Evolutionary conservation across 768 basidiomycete genomes (phyloP).

Genomic region (Mycena maculata): DNA sequence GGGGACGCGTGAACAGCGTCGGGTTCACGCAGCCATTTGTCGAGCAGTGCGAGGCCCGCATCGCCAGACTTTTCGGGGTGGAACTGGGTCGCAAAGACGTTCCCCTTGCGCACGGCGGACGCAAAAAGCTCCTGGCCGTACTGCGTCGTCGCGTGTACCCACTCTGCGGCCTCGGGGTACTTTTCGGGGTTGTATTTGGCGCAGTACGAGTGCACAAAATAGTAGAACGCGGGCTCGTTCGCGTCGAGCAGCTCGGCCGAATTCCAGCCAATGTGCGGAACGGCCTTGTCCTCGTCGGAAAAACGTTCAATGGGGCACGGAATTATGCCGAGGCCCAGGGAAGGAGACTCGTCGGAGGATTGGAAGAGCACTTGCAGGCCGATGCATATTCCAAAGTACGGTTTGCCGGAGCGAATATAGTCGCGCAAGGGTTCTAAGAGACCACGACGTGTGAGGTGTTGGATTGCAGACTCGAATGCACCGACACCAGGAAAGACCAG

Average conservation of each 20-base stretch:
- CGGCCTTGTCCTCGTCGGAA: constrained; percentile 77
- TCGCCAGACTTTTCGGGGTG: constrained; percentile 97
- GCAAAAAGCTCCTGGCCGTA: constrained; percentile 96
- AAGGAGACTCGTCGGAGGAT: constrained; percentile 83
- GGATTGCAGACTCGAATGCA: constrained; percentile 89
- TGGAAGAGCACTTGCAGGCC: constrained; percentile 97
- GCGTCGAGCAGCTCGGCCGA: constrained; percentile 68
- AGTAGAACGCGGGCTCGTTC: constrained; percentile 77
- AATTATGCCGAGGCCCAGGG: constrained; percentile 84
- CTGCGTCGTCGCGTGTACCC: constrained; percentile 89
- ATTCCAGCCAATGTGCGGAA: constrained; percentile 99
- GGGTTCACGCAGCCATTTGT: constrained; percentile 80
- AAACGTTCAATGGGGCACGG: constrained; percentile 86
- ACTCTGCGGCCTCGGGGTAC: constrained; percentile 70
- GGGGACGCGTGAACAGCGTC: constrained; percentile 50
- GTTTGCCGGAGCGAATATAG: constrained; percentile 89
- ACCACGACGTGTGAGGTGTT: constrained; percentile 76
- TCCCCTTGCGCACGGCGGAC: constrained; percentile 82
- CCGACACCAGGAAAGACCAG: constrained; percentile 98
- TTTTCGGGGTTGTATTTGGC: constrained; percentile 75
- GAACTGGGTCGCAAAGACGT: constrained; percentile 94
- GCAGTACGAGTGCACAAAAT: constrained; percentile 97
- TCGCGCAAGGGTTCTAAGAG: constrained; percentile 82
- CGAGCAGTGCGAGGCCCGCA: constrained; percentile 85
- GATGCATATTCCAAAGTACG: constrained; percentile 98